Evolutionary conservation across 495 filamentous ascomycete genomes (phyloP).

Genomic region (Penicillium goetzii): DNA sequence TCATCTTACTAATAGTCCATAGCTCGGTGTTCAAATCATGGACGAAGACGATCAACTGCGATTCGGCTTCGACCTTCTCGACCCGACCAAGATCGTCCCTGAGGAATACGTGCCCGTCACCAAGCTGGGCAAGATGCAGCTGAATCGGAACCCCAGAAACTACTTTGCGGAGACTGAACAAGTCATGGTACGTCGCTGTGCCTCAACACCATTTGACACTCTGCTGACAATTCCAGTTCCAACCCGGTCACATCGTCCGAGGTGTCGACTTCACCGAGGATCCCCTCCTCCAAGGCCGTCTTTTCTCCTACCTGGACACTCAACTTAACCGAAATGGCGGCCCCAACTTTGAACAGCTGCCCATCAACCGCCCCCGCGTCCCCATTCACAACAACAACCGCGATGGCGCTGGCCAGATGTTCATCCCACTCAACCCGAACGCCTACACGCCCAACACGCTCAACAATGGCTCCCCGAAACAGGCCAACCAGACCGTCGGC

Average conservation of each 20-base stretch:
- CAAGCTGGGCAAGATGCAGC: conserved; percentile 65
- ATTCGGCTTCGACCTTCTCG: conserved; percentile 73
- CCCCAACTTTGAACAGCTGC: conserved; percentile 75
- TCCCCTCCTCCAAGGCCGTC: conserved; percentile 71
- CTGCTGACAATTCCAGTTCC: conserved; percentile 29
- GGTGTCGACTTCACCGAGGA: conserved; percentile 77
- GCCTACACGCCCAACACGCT: conserved; percentile 69
- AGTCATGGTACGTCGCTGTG: conserved; percentile 56
- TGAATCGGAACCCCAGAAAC: conserved; percentile 73
- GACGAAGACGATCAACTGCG: conserved; percentile 66
- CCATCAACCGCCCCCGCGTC: conserved; percentile 66
- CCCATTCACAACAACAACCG: conserved; percentile 76
- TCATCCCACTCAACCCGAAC: conserved; percentile 52
- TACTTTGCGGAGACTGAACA: conserved; percentile 84
- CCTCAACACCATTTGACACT: neutral
- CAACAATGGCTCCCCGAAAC: conserved; percentile 65
- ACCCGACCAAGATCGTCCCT: conserved; percentile 77
- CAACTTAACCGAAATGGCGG: conserved; percentile 70
- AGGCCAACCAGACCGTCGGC: conserved; percentile 71
- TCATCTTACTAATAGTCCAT: conserved; percentile 14
- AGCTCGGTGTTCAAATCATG: conserved; percentile 73
- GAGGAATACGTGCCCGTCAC: conserved; percentile 71
- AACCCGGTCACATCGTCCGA: conserved; percentile 60
- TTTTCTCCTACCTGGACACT: conserved; percentile 78
- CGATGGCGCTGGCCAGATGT: conserved; percentile 52